Percentiles rank a stretch among this genome's conserved stretches.
Evolutionary conservation across 2,329 filamentous ascomycete genomes (phyloP).

Genomic region (Furcasterigmium furcatum): DNA sequence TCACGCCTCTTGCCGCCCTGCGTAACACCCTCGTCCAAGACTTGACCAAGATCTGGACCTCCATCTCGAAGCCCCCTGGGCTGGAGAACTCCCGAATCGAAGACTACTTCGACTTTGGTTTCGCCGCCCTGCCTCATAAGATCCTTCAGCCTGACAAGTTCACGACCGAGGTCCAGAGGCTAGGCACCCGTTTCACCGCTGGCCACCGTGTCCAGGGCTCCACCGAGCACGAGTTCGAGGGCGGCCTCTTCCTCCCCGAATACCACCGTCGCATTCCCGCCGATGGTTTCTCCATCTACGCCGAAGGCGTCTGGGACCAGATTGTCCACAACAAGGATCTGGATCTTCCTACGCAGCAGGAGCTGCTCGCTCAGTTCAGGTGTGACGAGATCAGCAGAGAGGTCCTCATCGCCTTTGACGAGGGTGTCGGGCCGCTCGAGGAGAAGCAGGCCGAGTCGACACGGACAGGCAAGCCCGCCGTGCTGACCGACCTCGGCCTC

Average conservation of each 20-base stretch:
- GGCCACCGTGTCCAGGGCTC: constrained; percentile 70
- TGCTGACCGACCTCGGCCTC: constrained; percentile 72
- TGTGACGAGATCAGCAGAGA: constrained; percentile 96
- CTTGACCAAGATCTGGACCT: constrained; percentile 86
- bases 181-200: constrained; percentile 78
- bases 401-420: constrained; percentile 80
- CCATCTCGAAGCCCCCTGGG: constrained; percentile 85
- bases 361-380: constrained; percentile 92
- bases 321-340: constrained; percentile 99
- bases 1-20: constrained; percentile 84
- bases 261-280: constrained; percentile 96
- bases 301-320: constrained; percentile 94
- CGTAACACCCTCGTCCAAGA: constrained; percentile 89
- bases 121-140: constrained; percentile 94
- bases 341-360: constrained; percentile 94
- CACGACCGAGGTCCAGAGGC: constrained; percentile 70
- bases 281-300: constrained; percentile 93
- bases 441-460: constrained; percentile 76
- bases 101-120: constrained; percentile 98
- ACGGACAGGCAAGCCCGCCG: constrained; percentile 67
- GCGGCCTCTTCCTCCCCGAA: constrained; percentile 84
- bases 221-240: constrained; percentile 66
- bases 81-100: constrained; percentile 87
- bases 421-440: constrained; percentile 78
- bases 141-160: constrained; percentile 94